Conservation (phyloP, 768 basidiomycete genomes). For the Dentipellis fragilis region DNA sequence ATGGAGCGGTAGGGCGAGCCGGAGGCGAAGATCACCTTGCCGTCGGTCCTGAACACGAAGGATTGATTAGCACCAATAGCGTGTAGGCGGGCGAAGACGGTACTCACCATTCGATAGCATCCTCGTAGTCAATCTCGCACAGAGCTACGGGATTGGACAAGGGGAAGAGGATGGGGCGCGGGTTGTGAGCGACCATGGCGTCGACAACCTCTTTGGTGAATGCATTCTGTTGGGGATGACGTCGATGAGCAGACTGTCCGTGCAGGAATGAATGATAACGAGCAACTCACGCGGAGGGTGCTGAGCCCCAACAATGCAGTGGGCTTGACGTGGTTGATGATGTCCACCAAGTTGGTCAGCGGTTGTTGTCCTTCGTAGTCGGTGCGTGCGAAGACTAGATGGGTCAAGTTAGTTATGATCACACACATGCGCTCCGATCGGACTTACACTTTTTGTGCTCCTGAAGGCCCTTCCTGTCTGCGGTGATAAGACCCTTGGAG, state of each 20-base stretch:
- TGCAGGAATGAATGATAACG: slow-evolving; percentile 1
- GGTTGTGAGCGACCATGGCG: slow-evolving; percentile 74
- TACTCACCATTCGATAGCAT: slow-evolving; percentile 57
- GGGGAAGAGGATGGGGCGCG: slow-evolving; percentile 85
- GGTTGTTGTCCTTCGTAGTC: slow-evolving; percentile 70
- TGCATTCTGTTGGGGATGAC: slow-evolving; percentile 40
- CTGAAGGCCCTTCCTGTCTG: slow-evolving; percentile 58
- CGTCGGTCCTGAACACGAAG: slow-evolving; percentile 25
- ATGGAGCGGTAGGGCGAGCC: slow-evolving; percentile 78
- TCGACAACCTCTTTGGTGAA: slow-evolving; percentile 66
- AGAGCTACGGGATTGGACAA: slow-evolving; percentile 82
- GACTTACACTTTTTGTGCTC: slow-evolving; percentile 74
- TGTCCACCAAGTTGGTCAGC: slow-evolving; percentile 67
- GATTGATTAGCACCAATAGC: background rate
- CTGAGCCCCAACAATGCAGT: slow-evolving; percentile 86
- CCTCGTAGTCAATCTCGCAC: slow-evolving; percentile 70
- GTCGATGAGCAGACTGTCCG: background rate
- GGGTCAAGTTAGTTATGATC: too few relatives aligned
- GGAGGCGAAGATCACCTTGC: slow-evolving; percentile 75
- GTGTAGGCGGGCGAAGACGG: background rate
- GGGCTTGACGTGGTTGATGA: slow-evolving; percentile 74
- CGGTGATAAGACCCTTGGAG: slow-evolving; percentile 78
- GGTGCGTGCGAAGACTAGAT: slow-evolving; percentile 65
- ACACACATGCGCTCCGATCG: too few relatives aligned
- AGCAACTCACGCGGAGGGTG: slow-evolving; percentile 50